Evolutionary conservation across 495 filamentous ascomycete species (phyloP), one percentile per base, ranked within the genome.

Genomic region (Xanthoparmelia taractica): DNA sequence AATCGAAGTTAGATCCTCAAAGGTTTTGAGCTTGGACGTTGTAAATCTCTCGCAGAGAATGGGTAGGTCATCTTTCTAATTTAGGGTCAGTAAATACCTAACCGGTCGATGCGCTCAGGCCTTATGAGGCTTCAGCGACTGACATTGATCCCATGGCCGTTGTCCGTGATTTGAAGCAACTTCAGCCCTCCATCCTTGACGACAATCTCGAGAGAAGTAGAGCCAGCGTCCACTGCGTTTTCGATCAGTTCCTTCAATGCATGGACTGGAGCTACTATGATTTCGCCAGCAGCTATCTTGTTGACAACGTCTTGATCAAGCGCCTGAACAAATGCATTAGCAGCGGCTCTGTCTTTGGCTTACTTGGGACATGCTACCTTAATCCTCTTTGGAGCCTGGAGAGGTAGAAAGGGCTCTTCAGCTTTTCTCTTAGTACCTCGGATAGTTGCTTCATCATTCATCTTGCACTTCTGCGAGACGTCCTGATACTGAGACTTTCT

Each of bases 251-350:
- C 95, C 77, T 99, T 99, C 37, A 99, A 75, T 25, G 95, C 95
- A 72, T 99, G 91, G 63, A 97, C 92, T 29, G 95, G 95, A 15
- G 95, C 94, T 58, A 97, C 91, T 59, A 99, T 97, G 65, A 97
- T 99, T 72, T 99, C 95, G 20, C 95, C 95, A n/a, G 95, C 95
- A 11, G 95, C 95, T 68, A 99, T 99, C 76, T 97, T 97, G 77
- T 97, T 97, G 63, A 97, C 90, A 47, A 99, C 95, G 79, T 96
- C 91, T 70, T 89, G 87, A 72, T 96, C 89, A 23, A 99, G 84
- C 34, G 92, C 87, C 90, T 96, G 64, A 52, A 45, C 29, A 27
- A 61, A 57, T 56, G 52, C 58, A 65, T 66, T 48, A 70, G 57
- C 36, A 29, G 34, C 37, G 38, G 18, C 43, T 33, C n/a, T n/a